A percentile compares a stretch with the other conserved stretches of the same genome.
Conservation (phyloP, 306 rosid genomes). For the Fagus crenata region DNA sequence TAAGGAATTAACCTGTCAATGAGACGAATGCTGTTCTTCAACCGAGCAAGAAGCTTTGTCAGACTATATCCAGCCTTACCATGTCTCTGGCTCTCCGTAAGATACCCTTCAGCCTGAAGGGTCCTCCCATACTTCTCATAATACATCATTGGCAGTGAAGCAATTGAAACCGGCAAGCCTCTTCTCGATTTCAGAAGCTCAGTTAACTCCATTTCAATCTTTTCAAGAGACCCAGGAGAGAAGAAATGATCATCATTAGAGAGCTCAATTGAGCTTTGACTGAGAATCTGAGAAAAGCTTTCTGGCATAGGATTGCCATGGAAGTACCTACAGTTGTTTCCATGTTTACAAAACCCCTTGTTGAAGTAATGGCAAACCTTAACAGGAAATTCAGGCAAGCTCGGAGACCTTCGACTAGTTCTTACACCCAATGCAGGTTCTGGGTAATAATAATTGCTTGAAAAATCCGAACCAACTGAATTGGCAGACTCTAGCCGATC, state of each 20-base stretch:
- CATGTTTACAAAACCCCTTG: constrained; percentile 56
- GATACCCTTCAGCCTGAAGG: constrained; percentile 52
- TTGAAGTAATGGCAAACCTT: constrained; percentile 48
- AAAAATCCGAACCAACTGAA: constrained; percentile 30
- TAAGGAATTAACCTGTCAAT: constrained; percentile 39
- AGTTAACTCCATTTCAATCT: constrained; percentile 40
- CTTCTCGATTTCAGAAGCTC: constrained; percentile 49
- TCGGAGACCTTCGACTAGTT: constrained; percentile 40
- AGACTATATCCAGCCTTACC: constrained; percentile 50
- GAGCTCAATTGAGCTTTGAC: constrained; percentile 28
- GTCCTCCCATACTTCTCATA: constrained; percentile 43
- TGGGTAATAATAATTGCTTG: constrained; percentile 25
- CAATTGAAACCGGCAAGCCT: constrained; percentile 45
- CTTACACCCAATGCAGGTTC: constrained; percentile 39
- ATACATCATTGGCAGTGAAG: constrained; percentile 48
- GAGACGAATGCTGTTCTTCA: constrained; percentile 44
- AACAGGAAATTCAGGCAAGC: constrained; percentile 43
- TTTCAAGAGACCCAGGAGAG: constrained; percentile 38
- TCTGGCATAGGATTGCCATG: constrained; percentile 35
- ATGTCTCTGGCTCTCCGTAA: constrained; percentile 49
- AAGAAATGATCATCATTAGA: constrained; percentile 27
- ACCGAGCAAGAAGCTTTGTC: constrained; percentile 49
- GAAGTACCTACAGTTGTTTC: constrained; percentile 45
- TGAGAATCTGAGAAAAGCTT: constrained; percentile 29
- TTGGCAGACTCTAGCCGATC: constrained; percentile 24